These are phyloP conservation scores for Lepraria neglecta DNA, from an alignment of 495 filamentous ascomycete genomes.

Conservation along the genomic window DNA sequence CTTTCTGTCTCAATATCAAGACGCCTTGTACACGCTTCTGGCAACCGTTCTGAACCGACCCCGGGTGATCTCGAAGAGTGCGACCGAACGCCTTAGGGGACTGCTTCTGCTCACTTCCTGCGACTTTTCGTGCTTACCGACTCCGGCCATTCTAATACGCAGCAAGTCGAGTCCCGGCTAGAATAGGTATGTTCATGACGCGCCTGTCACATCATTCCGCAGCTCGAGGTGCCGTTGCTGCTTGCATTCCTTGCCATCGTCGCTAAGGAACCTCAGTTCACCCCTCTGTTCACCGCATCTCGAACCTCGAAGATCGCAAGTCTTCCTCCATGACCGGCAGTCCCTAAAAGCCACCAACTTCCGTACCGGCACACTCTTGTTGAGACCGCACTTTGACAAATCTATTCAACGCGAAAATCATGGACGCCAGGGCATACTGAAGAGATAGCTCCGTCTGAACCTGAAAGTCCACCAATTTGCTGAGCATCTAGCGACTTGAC, in stretches of 20 bases:
- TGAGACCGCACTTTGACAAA: not conserved
- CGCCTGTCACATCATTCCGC: conserved; percentile 3
- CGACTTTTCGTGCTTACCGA: not conserved
- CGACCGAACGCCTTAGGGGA: conserved; percentile 9
- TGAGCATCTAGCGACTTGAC: not conserved
- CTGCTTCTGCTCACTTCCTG: not conserved
- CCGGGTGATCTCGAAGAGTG: not conserved
- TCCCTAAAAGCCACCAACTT: not conserved
- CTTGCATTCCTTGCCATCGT: conserved; percentile 12
- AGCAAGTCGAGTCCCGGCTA: not conserved
- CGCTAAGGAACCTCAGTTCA: conserved; percentile 6
- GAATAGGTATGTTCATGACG: not conserved
- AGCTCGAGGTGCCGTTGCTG: conserved; percentile 8
- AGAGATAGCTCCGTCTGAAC: not conserved
- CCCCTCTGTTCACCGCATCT: conserved; percentile 5
- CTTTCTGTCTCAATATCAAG: not conserved
- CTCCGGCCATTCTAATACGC: not conserved
- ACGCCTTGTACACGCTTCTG: not conserved
- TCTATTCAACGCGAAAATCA: not conserved
- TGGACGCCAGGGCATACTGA: not conserved
- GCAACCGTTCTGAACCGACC: not conserved
- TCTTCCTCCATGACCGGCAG: not conserved
- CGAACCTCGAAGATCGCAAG: conserved; percentile 1
- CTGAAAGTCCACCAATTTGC: not conserved
- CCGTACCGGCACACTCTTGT: too few species aligned